Evolutionary conservation across 805 yeast species (phyloP).

Genomic region (Komagataella pastoris): DNA sequence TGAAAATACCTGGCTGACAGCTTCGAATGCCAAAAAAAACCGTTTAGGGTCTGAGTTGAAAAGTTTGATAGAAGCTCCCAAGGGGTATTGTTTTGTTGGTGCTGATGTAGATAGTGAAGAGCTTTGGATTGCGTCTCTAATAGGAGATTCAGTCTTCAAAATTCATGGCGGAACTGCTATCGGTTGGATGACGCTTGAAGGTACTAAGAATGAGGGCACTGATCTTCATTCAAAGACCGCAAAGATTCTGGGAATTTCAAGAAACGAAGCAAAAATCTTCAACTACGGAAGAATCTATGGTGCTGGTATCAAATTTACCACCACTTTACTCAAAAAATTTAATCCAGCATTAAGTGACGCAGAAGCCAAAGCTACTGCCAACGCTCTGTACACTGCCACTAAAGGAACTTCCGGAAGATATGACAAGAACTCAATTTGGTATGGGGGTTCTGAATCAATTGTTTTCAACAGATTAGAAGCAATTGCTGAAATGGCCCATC

Average conservation of each 20-base stretch:
- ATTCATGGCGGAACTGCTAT: constrained; percentile 93
- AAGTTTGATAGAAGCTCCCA: constrained; percentile 75
- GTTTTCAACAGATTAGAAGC: constrained; percentile 81
- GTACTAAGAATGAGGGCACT: constrained; percentile 81
- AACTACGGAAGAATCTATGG: constrained; percentile 97
- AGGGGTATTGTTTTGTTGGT: constrained; percentile 86
- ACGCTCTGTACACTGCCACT: constrained; percentile 60
- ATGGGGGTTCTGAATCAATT: constrained; percentile 90
- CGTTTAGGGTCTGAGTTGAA: constrained; percentile 91
- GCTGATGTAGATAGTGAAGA: constrained; percentile 99
- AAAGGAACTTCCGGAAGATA: constrained; percentile 46
- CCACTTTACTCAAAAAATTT: constrained; percentile 70
- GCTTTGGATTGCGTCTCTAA: constrained; percentile 91
- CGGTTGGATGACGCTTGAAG: constrained; percentile 99
- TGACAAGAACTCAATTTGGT: constrained; percentile 29
- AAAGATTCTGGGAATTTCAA: constrained; percentile 68
- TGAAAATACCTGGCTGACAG: constrained; percentile 95
- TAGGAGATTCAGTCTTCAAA: constrained; percentile 83
- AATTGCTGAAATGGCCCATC: constrained; percentile 70
- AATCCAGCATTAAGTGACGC: constrained; percentile 55
- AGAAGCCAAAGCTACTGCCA: constrained; percentile 56
- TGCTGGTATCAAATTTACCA: constrained; percentile 88
- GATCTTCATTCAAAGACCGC: constrained; percentile 95
- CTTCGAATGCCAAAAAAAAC: constrained; percentile 79
- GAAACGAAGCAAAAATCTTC: constrained; percentile 90